A percentile compares a stretch with the other conserved stretches of the same genome.
These are phyloP conservation scores for Magnusiomyces magnusii DNA, from an alignment of 1,139 yeast species.

Conservation along the genomic window DNA sequence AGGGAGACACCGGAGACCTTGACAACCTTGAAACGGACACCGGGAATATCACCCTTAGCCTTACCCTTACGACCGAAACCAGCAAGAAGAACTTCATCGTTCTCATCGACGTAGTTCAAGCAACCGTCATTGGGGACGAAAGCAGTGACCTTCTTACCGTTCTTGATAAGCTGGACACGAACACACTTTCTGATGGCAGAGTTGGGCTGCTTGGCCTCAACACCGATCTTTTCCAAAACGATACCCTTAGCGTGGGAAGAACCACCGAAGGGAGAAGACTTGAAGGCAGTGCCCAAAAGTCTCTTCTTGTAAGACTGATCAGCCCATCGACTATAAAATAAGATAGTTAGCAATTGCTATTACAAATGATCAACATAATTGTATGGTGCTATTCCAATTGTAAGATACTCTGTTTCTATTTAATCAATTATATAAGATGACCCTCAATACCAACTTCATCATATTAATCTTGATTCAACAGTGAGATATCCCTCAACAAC, in stretches of 20 bases:
- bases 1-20: slow-evolving; percentile 99
- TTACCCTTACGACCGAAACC: slow-evolving; percentile 99
- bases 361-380: too few species aligned
- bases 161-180: slow-evolving; percentile 99
- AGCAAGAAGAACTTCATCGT: slow-evolving; percentile 98
- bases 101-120: slow-evolving; percentile 98
- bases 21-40: slow-evolving; percentile 99
- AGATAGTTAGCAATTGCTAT: background rate
- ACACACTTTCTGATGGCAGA: slow-evolving; percentile 98
- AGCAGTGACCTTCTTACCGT: slow-evolving; percentile 99
- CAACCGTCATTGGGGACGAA: slow-evolving; percentile 99
- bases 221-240: slow-evolving; percentile 98
- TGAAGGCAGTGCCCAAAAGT: slow-evolving; percentile 99
- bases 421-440: too few species aligned
- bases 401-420: too few species aligned
- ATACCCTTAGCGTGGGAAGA: slow-evolving; percentile 99
- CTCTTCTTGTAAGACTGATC: slow-evolving; percentile 97
- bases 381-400: too few species aligned
- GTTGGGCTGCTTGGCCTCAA: slow-evolving; percentile 99
- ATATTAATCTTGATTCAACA: background rate
- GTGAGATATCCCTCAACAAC: slow-evolving; percentile 11
- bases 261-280: slow-evolving; percentile 99
- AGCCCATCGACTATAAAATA: slow-evolving; percentile 79
- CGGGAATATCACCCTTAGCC: slow-evolving; percentile 99
- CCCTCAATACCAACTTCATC: background rate